Evolutionary conservation across 2,329 filamentous ascomycete genomes (phyloP), one percentile per base, ranked within the genome.

Genomic region (Penicillium sp.): DNA sequence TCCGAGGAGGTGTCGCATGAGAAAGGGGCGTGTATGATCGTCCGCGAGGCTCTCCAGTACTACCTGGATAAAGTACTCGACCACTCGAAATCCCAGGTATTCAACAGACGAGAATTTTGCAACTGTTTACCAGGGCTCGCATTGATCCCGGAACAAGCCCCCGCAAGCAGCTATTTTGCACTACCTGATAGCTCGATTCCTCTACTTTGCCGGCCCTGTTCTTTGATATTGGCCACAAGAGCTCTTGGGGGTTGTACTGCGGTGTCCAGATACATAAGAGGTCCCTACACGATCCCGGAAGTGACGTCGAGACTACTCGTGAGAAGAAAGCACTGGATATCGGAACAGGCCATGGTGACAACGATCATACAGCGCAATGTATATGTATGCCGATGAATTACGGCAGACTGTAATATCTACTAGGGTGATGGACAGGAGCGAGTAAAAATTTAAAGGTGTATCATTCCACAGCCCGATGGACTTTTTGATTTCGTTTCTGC

Each of bases 131-230:
- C 72, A 75, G 3, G 70, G 71, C 40, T 29, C n/a, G 60, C 56
- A 65, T 52, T 75, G 71, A 24, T 74, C 68, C 11, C 66, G 63
- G 43, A 75, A 75, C 4, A 76, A 49, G 20, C 56, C 63, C 0
- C 68, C 69, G 75, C 67, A 1, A 74, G 63, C 0, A 69, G 53
- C 16, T 68, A 68, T 24, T 74, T 74, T 18, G 69, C 64, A 16
- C 51, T 67, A 9, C 73, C 73, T 7, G 73, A 70, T 0, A 74
- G 55, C 47, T 76, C 73, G n/a, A 67, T 61, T 0, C 71, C 73
- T 13, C 67, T 55, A n/a, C 61, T 68, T 16, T 58, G 47, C 2
- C 61, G 62, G 13, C 67, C 66, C 24, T 74, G 63, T 39, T 73
- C 61, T 14, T 54, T 61, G 20, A 63, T 56, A 14, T 73, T 64